phyloP scores from a whole-genome alignment of 2,329 filamentous ascomycete species.

The Curvularia verruculosa region DNA sequence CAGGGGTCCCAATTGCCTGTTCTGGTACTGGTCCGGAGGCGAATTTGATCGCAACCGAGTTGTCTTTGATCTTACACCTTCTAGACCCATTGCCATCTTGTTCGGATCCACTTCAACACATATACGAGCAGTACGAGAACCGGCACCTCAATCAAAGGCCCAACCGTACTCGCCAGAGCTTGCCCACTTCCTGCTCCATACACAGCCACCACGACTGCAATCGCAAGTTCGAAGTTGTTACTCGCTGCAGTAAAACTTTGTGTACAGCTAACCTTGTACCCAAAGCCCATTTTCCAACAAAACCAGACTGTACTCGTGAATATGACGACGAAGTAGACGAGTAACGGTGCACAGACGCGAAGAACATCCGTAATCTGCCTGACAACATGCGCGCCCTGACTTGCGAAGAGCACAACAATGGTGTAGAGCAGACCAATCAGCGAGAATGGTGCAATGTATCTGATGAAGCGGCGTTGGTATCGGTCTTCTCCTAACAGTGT shows the following conservation, averaged over 20 bases:
- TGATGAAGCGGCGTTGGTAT: slow-evolving; percentile 75
- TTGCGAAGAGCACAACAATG: slow-evolving; percentile 83
- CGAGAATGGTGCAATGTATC: slow-evolving; percentile 72
- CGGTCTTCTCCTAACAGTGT: slow-evolving; percentile 60
- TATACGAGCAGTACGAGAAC: slow-evolving; percentile 81
- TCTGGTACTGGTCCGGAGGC: not conserved
- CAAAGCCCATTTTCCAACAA: slow-evolving; percentile 71
- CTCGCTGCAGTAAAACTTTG: slow-evolving; percentile 90
- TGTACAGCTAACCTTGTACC: slow-evolving; percentile 72
- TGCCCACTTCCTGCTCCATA: slow-evolving; percentile 80
- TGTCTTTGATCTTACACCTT: not conserved
- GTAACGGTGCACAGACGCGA: slow-evolving; percentile 77
- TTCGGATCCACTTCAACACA: slow-evolving; percentile 66
- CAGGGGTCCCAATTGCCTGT: not conserved
- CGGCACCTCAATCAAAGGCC: slow-evolving; percentile 85
- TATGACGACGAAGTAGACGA: slow-evolving; percentile 80
- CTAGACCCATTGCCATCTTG: slow-evolving; percentile 59
- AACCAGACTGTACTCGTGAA: slow-evolving; percentile 73
- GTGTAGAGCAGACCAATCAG: slow-evolving; percentile 86
- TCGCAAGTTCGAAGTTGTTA: slow-evolving; percentile 92
- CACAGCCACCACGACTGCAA: slow-evolving; percentile 82
- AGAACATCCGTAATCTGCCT: slow-evolving; percentile 84
- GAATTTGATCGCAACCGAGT: slow-evolving; percentile 1
- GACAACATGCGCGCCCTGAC: slow-evolving; percentile 79
- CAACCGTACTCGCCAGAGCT: slow-evolving; percentile 81